Percentiles rank a stretch among this genome's conserved stretches.
Evolutionary conservation across 441 rosid genomes (phyloP).

Genomic region (Adansonia grandidieri): DNA sequence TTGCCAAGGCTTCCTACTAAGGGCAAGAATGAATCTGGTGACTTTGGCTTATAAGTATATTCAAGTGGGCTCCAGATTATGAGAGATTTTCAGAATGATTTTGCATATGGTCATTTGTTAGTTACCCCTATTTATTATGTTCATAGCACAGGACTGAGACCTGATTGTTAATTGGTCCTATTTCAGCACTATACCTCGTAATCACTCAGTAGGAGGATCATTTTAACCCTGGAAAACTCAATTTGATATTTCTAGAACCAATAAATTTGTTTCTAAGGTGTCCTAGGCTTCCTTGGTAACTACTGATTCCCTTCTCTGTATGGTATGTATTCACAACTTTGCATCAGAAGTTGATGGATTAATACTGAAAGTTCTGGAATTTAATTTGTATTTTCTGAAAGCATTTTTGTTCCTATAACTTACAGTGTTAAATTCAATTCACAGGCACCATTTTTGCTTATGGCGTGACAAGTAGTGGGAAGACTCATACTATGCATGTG

Average conservation of each 20-base stretch:
- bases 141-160: background rate
- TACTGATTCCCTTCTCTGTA: conserved; percentile 3
- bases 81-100: conserved; percentile 5
- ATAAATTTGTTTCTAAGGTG: conserved; percentile 2
- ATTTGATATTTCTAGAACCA: background rate
- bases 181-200: conserved; percentile 11
- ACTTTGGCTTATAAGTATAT: background rate
- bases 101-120: conserved; percentile 9
- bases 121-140: conserved; percentile 5
- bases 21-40: conserved; percentile 9
- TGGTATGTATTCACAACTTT: background rate
- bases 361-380: conserved; percentile 6
- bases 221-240: background rate
- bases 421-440: conserved; percentile 32
- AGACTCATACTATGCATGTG: conserved; percentile 67
- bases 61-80: background rate
- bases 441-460: conserved; percentile 98
- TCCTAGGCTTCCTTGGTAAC: conserved; percentile 23
- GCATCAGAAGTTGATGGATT: conserved; percentile 17
- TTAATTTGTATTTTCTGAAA: conserved; percentile 21
- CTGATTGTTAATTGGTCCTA: conserved; percentile 19
- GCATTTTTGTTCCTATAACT: conserved; percentile 9
- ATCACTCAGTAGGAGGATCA: background rate
- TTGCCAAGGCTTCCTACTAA: conserved; percentile 4
- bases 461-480: conserved; percentile 99